Evolutionary conservation across 768 basidiomycete species (phyloP), one percentile per base, ranked within the genome.

Genomic region (Hortiboletus flavorubellus): DNA sequence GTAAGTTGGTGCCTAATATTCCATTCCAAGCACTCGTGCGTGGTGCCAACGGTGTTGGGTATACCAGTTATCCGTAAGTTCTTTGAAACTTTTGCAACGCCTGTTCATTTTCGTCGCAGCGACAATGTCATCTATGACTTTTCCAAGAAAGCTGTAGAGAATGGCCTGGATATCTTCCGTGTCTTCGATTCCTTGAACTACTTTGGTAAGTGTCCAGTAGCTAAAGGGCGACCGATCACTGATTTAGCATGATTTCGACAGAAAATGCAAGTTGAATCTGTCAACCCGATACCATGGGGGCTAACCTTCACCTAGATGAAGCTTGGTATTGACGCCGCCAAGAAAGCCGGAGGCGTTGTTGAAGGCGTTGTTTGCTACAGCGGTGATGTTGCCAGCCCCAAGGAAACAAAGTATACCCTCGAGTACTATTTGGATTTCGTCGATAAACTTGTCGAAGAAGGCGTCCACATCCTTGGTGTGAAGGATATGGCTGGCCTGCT

Each of bases 41-140:
- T 73, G 97, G 97, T 64, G 97, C 97, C 53, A 99, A 99, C 68
- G 96, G 96, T 64, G 97, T 99, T 55, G 97, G 97, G 31, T 99
- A 98, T 74, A 98, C 97, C 4, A 91, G 92, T 65, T 98, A 98
- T 75, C 95, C 97, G 91, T 92, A 67, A 66, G 89, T 76, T 33
- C 41, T 37, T 30, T 11, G 30, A 23, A 30, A 8, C 1, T 26
- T 18, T 38, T 43, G 21, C 34, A n/a, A 23, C 23, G 2, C 31
- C 8, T 46, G 43, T 60, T 58, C 41, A 70, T 57, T 44, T 21
- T 23, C 9, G 26, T 50, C 21, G 46, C 59, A 93, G 91, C 30
- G 95, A 98, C 72, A 99, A 99, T 65, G 96, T 92, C 54, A 98
- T 99, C 73, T 99, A 99, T 74, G 97, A 97, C 73, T 99, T 99